Evolutionary conservation across 371 early-diverging fungal species (phyloP), one percentile per base, ranked within the genome.

Genomic region (Mucor saturninus): DNA sequence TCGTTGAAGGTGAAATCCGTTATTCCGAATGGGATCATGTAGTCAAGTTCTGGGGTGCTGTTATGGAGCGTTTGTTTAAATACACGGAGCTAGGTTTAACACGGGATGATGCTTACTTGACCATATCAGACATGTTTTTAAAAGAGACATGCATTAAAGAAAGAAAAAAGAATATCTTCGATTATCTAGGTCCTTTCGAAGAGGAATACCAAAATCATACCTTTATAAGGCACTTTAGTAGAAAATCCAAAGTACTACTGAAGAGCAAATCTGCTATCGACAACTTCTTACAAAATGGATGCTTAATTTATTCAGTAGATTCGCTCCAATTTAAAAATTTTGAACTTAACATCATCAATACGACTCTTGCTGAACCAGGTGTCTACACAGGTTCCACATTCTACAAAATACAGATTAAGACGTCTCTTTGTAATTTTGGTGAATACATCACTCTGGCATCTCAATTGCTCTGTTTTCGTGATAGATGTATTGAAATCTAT

Each of bases 401-500:
- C 21, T 21, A 21, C 21, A 21, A 21, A 21, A 21, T 21, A 21
- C 21, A 21, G 21, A 21, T 21, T 21, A 21, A 21, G 21, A 21
- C 0, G 21, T 21, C 21, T 21, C 21, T 21, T 21, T 21, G 21
- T 21, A 1, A 21, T 21, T 21, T 21, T 21, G 21, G 21, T 21
- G 21, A 21, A 21, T 21, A 21, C 1, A 21, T 21, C 21, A 59
- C 58, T n/a, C 65, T 65, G 28, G 59, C 59, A 40, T 56, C 51
- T 35, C 35, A 42, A 52, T 57, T 63, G 42, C 28, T 65, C 21
- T 55, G 65, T 30, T 65, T 65, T 49, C 40, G 35, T 37, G 59
- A 65, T 59, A 38, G 40, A 46, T 65, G 65, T 50, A 48, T 59
- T 6, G 48, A 53, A 48, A 65, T 59, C 40, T 48, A 48, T 35